Evolutionary conservation across 2,329 filamentous ascomycete genomes (phyloP).

Genomic region (Hortaea werneckii): DNA sequence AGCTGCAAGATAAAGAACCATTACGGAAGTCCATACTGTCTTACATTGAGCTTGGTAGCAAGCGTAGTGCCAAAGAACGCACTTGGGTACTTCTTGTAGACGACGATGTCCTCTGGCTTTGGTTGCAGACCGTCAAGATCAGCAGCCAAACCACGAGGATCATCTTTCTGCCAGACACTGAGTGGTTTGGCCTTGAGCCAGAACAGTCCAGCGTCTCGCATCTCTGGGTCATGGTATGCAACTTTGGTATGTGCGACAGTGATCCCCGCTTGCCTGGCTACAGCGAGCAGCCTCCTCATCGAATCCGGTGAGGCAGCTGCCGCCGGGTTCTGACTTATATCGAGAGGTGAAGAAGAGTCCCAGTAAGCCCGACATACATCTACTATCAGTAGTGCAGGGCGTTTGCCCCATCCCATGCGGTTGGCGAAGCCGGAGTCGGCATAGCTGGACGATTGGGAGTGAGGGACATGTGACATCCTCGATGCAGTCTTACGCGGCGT

Average conservation of each 20-base stretch:
- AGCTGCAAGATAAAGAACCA: too few relatives aligned
- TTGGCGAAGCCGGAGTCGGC: constrained; percentile 12
- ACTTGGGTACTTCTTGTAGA: constrained; percentile 13
- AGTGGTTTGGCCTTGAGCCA: constrained; percentile 11
- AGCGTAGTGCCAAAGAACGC: constrained; percentile 18
- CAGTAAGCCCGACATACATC: constrained; percentile 20
- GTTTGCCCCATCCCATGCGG: constrained; percentile 17
- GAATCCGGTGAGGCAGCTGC: constrained; percentile 9
- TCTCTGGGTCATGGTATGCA: constrained; percentile 10
- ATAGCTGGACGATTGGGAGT: constrained; percentile 6
- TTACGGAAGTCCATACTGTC: neutral
- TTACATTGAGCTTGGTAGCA: constrained; percentile 5
- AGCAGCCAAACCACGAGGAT: constrained; percentile 8
- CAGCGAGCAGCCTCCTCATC: constrained; percentile 10
- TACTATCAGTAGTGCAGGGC: constrained; percentile 15
- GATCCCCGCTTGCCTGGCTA: constrained; percentile 7
- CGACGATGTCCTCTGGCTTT: constrained; percentile 8
- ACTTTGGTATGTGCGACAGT: constrained; percentile 15
- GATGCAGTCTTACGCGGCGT: too few relatives aligned
- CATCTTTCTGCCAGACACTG: constrained; percentile 10
- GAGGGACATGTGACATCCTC: neutral
- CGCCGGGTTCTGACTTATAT: constrained; percentile 12
- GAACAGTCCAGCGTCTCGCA: constrained; percentile 16
- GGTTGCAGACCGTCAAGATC: constrained; percentile 11
- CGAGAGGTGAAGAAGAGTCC: constrained; percentile 13